Evolutionary conservation across 768 basidiomycete genomes (phyloP).

Genomic region (Podaxis sp.): DNA sequence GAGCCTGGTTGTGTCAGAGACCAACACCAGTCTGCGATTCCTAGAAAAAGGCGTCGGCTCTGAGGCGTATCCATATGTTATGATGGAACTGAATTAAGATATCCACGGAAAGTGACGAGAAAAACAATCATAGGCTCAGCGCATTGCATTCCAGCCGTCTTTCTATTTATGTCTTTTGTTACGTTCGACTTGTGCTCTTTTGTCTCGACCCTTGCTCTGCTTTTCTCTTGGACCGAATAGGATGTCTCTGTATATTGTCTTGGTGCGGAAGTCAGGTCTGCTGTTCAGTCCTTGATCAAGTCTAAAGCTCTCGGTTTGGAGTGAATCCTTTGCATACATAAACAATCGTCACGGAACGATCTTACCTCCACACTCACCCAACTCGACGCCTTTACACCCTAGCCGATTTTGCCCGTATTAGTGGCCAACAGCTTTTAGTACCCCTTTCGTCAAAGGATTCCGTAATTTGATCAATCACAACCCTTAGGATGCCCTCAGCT

Average conservation of each 20-base stretch:
- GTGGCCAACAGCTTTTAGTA: neutral
- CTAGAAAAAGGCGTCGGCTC: conserved; percentile 28
- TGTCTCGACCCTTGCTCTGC: conserved; percentile 4
- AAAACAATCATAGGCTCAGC: conserved; percentile 3
- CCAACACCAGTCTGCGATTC: conserved; percentile 26
- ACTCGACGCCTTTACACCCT: neutral
- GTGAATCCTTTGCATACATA: neutral
- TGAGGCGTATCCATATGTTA: neutral
- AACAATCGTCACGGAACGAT: neutral
- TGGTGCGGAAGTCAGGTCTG: conserved; percentile 3
- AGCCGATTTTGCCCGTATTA: neutral
- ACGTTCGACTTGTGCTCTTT: conserved; percentile 4
- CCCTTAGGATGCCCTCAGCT: neutral
- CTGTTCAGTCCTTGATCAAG: neutral
- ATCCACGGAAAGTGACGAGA: neutral
- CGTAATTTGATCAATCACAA: neutral
- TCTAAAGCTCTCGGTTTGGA: neutral
- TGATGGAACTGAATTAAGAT: neutral
- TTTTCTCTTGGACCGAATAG: conserved; percentile 9
- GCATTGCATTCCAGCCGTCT: neutral
- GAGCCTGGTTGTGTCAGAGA: conserved; percentile 36
- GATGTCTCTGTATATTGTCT: neutral
- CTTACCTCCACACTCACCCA: neutral
- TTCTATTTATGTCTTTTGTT: conserved; percentile 4
- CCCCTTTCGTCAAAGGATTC: neutral